Evolutionary conservation across 148 eudicot genomes (phyloP), one percentile per base, ranked within the genome.

Genomic region (Nepenthes gracilis): DNA sequence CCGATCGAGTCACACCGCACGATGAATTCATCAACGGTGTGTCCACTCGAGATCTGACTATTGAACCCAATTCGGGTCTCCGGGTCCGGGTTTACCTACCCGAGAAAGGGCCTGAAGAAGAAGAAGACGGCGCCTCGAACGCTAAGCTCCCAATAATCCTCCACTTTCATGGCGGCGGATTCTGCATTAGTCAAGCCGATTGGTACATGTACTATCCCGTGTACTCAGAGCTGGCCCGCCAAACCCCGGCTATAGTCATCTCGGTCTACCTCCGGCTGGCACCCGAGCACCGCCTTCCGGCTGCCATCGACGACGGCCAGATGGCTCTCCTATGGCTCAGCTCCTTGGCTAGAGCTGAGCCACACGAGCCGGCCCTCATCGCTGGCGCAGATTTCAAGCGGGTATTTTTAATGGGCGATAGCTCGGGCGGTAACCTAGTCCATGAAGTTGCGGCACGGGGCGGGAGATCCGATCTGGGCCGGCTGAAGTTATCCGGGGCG

Each of bases 141-240:
- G 2, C 7, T 7, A 85, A 84, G 64, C 67, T 85, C 12, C 97
- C 97, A 0, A 14, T 90, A 33, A 10, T 90, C 5, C 69, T 90
- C 36, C 95, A 90, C 72, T 76, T 84, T 55, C 87, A 78, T 14
- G 97, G 95, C 2, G 97, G 97, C 36, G 95, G 97, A 12, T 86
- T 87, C 65, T 90, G 97, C 76, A 69, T 87, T 12, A 83, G 81
- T 72, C 71, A 84, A 47, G 66, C 92, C 6, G 84, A 81, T 60
- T 87, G 87, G 85, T 81, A 58, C 66, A 81, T 90, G 92, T 90
- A 90, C 77, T 90, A 90, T 36, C 47, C 74, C 2, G 50, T 81
- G 40, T 90, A 83, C 71, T 50, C 83, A 9, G 66, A 72, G 57
- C 67, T 90, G 2, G 87, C 92, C 5, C 78, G 76, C 12, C 10